Percentiles rank a stretch among this genome's conserved stretches.
phyloP scores from a whole-genome alignment of 306 rosid genomes.

The Dalbergia oliveri region DNA sequence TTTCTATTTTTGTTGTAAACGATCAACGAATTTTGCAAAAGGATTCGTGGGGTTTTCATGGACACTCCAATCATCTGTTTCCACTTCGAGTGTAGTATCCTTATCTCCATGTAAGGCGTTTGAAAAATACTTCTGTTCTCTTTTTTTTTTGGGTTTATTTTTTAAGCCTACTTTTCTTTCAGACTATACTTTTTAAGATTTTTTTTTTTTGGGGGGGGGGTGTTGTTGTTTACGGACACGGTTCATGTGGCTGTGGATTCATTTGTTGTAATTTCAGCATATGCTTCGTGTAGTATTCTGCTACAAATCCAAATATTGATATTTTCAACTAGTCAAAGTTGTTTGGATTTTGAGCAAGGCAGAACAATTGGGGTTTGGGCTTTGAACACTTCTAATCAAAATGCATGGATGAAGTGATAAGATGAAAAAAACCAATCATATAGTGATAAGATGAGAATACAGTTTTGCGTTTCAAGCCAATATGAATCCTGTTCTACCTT shows the following conservation, averaged over 20 bases:
- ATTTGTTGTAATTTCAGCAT: neutral
- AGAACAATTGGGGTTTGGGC: slow-evolving; percentile 20
- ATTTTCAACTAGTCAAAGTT: neutral
- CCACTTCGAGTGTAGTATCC: neutral
- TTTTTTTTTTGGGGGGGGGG: neutral
- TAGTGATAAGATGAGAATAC: neutral
- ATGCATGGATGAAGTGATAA: slow-evolving; percentile 18
- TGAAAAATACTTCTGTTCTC: neutral
- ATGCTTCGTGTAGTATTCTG: neutral
- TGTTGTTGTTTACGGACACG: neutral
- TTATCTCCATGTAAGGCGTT: slow-evolving; percentile 8
- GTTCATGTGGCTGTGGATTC: neutral
- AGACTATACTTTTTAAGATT: neutral
- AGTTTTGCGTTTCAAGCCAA: slow-evolving; percentile 49
- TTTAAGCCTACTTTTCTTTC: neutral
- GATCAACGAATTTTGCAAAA: slow-evolving; percentile 7
- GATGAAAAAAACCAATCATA: slow-evolving; percentile 10
- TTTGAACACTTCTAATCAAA: slow-evolving; percentile 16
- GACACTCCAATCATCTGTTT: slow-evolving; percentile 13
- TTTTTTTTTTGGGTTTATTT: slow-evolving; percentile 19
- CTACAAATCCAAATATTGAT: slow-evolving; percentile 20
- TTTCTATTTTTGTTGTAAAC: neutral
- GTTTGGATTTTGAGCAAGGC: slow-evolving; percentile 21
- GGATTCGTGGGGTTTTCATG: slow-evolving; percentile 17
- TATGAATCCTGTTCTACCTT: slow-evolving; percentile 75